phyloP scores from a whole-genome alignment of 805 yeast species.

The Saturnispora quitensis region DNA sequence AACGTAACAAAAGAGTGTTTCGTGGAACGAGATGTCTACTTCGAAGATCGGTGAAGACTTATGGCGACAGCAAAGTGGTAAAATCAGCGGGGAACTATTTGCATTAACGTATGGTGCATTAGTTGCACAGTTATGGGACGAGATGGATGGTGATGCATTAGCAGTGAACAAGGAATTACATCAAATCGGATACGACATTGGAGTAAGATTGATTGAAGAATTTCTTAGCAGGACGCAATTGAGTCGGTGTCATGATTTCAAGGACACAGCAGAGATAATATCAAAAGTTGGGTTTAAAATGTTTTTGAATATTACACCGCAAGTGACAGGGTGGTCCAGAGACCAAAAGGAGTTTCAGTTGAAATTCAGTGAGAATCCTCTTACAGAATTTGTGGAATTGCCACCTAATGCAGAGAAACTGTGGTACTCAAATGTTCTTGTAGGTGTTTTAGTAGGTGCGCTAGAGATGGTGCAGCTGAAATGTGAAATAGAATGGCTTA shows the following conservation, averaged over 20 bases:
- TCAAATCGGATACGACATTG: slow-evolving; percentile 93
- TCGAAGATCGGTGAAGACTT: slow-evolving; percentile 68
- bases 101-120: slow-evolving; percentile 93
- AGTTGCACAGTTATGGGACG: slow-evolving; percentile 84
- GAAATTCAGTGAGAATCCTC: slow-evolving; percentile 74
- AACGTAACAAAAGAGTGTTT: not conserved
- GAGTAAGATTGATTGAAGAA: slow-evolving; percentile 84
- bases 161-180: slow-evolving; percentile 80
- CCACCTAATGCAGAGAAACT: slow-evolving; percentile 68
- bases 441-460: slow-evolving; percentile 88
- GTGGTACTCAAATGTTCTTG: slow-evolving; percentile 88
- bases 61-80: slow-evolving; percentile 83
- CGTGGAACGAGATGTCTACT: not conserved
- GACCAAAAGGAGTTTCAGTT: slow-evolving; percentile 71
- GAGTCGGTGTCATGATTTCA: slow-evolving; percentile 69
- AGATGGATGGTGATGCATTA: slow-evolving; percentile 61
- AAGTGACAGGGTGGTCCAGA: slow-evolving; percentile 54
- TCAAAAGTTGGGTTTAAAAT: slow-evolving; percentile 85
- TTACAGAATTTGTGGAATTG: slow-evolving; percentile 90
- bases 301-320: slow-evolving; percentile 76
- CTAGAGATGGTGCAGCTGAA: slow-evolving; percentile 94
- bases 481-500: slow-evolving; percentile 70
- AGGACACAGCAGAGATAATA: slow-evolving; percentile 81
- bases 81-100: slow-evolving; percentile 85
- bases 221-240: slow-evolving; percentile 83